These are phyloP conservation scores for Xylaria nigripes DNA, from an alignment of 495 filamentous ascomycete genomes.

Conservation along the genomic window DNA sequence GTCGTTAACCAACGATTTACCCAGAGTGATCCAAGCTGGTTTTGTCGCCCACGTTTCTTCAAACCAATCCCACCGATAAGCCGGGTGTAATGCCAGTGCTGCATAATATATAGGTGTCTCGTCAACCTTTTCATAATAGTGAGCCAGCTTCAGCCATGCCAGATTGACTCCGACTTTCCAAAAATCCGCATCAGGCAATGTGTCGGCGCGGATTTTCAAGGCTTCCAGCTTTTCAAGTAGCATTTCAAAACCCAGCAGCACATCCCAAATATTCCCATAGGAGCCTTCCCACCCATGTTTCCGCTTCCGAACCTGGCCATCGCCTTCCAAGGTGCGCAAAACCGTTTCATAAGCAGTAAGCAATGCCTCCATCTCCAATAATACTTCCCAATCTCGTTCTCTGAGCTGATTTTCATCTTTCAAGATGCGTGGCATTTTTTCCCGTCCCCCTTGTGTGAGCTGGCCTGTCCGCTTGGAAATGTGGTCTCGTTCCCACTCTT, in stretches of 20 bases:
- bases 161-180: background rate
- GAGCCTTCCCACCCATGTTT: background rate
- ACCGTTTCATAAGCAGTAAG: background rate
- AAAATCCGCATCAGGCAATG: background rate
- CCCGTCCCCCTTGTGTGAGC: background rate
- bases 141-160: background rate
- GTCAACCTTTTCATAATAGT: background rate
- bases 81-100: background rate
- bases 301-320: background rate
- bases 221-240: background rate
- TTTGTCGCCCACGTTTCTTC: background rate
- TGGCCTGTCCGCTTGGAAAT: background rate
- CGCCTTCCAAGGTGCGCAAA: background rate
- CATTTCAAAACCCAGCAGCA: background rate
- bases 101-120: background rate
- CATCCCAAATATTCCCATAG: background rate
- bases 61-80: background rate
- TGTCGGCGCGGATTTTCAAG: background rate
- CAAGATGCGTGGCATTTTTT: background rate
- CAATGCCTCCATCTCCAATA: background rate
- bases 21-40: background rate
- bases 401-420: background rate
- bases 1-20: background rate
- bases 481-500: background rate
- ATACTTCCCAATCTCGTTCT: background rate